Base-by-base conservation (phyloP, 1,284 basidiomycete species). In the Austroboletus niveus region DNA sequence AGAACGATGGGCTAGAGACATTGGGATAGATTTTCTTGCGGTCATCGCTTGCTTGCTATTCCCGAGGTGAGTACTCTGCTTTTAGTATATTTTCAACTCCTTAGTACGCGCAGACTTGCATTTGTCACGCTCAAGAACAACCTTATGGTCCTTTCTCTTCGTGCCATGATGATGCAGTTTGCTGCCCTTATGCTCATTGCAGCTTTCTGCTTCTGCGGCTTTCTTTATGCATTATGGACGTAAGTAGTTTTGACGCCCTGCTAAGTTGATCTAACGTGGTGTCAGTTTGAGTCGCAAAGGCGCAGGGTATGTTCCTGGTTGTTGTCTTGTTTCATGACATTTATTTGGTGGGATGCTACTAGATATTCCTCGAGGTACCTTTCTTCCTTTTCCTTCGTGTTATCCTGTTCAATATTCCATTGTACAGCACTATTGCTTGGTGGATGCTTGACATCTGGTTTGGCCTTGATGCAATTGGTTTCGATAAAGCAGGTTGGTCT, bases 401-500 rank as follows among this genome's bases (percentile, higher is more conserved):
- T n/a, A 10, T 49, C 14, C 2, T 20, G 9, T 34, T 51, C 24
- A 50, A 40, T 20, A 43, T 54, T n/a, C 54, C 52, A 51, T 51
- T 56, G 30, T 54, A 41, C 35, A 87, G 85, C 29, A 77, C 78
- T n/a, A 89, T 92, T 38, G 79, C 85, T 0, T 94, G 90, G 91
- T 92, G 90, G 85, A 92, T 94, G 91, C 77, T 92, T 34, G 88
- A 92, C 63, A 70, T 92, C 3, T 92, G 84, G 81, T 94, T 94
- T 62, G 92, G 92, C n/a, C 76, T 94, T 11, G 93, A 95, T 64
- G 90, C 92, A 0, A 84, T 78, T 49, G 91, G 91, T 5, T 94
- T 95, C 61, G 81, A 90, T 56, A 75, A 76, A 64, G 80, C 91
- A 35, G 77, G 91, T 92, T 55, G 62, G 86, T 77, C n/a, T 31